Evolutionary conservation across 164 flowering plant species (phyloP), one percentile per base, ranked within the genome.

Genomic region (Sextonia rubra): DNA sequence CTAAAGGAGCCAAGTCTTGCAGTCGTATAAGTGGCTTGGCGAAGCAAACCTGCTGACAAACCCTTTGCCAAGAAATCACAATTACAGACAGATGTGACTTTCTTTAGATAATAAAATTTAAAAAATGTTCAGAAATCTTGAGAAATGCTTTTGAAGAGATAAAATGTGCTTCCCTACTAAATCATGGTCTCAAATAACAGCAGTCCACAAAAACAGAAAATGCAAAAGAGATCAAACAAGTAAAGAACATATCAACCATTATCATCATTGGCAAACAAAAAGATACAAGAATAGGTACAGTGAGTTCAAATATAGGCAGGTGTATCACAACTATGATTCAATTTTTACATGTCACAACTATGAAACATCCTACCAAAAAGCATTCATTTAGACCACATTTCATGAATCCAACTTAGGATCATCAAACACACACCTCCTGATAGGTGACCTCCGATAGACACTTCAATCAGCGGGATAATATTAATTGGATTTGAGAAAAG

Each of bases 1-100:
- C 78, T 94, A 80, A 92, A 94, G 37, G 98, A 78, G 70, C 98
- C 98, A 77, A 94, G 97, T 2, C 98, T 82, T 23, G 98, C 97
- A 52, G 98, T 94, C 73, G 97, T 94, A 76, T 94, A 94, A 56
- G 98, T 94, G 69, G 98, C 98, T 83, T 94, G 98, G 73, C 98
- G 87, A 3, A 94, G 93, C 74, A 94, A 78, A 44, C 98, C 98
- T 70, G 98, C 98, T 71, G 97, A 88, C 12, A 94, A 73, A 20
- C 98, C 98, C 98, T 92, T 86, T 65, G 52, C 80, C 74, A 68
- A 29, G 75, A 60, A 20, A 76, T 32, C 27, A 62, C 2, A 12
- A 71, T 63, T 37, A 44, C 23, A 69, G n/a, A 48, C 63, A 69
- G 8, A 69, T 30, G 29, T 25, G 25, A 27, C 12, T 20, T 61